phyloP scores from a whole-genome alignment of 129 eudicot genomes.

The Apium graveolens region DNA sequence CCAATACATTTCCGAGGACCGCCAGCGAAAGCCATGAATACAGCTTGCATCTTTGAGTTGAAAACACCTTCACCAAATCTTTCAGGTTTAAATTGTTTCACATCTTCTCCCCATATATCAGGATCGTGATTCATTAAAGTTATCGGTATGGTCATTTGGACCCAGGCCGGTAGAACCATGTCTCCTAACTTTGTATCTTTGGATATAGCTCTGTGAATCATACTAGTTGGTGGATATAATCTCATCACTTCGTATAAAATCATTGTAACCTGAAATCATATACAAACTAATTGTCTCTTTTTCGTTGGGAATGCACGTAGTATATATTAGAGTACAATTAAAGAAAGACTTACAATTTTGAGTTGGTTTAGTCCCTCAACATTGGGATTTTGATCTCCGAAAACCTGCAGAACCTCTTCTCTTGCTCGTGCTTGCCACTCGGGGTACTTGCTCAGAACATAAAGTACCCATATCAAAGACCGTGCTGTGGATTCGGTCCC shows the following conservation, averaged over 20 bases:
- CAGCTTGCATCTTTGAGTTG: background rate
- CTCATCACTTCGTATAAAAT: background rate
- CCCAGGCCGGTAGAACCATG: background rate
- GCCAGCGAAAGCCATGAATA: background rate
- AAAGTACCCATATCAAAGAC: background rate
- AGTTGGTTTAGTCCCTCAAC: background rate
- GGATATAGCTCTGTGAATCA: background rate
- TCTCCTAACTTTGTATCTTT: background rate
- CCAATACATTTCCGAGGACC: slow-evolving; percentile 1
- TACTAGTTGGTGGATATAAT: slow-evolving; percentile 6
- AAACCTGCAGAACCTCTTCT: slow-evolving; percentile 2
- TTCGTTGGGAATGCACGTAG: background rate
- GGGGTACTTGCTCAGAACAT: background rate
- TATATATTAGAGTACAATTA: background rate
- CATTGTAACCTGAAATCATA: background rate
- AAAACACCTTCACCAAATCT: background rate
- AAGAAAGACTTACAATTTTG: background rate
- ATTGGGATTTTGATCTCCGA: background rate
- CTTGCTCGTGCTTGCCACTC: slow-evolving; percentile 5
- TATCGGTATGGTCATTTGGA: background rate
- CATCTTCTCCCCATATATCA: background rate
- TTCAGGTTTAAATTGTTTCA: background rate
- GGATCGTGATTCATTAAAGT: background rate
- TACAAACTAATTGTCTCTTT: background rate
- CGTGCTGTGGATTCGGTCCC: background rate